phyloP scores from a whole-genome alignment of 129 eudicot genomes.

The Tanacetum coccineum region DNA sequence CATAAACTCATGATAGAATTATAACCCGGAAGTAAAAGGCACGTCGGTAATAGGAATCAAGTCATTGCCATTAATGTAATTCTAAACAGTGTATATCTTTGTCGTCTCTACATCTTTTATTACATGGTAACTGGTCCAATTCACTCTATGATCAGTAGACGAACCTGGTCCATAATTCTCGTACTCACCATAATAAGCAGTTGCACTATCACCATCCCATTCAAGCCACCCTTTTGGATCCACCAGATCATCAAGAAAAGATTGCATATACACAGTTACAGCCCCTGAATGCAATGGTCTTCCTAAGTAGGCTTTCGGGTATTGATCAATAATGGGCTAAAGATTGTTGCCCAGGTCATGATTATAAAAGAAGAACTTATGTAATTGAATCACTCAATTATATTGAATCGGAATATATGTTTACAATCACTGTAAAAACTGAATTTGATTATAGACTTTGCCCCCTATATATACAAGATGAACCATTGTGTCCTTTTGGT shows the following conservation, averaged over 20 bases:
- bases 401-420: too few relatives aligned
- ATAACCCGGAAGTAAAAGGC: slow-evolving; percentile 29
- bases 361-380: too few relatives aligned
- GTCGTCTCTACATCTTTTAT: slow-evolving; percentile 18
- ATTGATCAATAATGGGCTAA: slow-evolving; percentile 14
- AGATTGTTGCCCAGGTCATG: too few relatives aligned
- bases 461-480: too few relatives aligned
- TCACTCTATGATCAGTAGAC: slow-evolving; percentile 32
- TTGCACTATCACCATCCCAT: not conserved
- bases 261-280: slow-evolving; percentile 24
- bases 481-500: too few relatives aligned
- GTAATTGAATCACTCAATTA: too few relatives aligned
- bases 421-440: too few relatives aligned
- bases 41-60: slow-evolving; percentile 44
- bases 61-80: slow-evolving; percentile 21
- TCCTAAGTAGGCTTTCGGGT: slow-evolving; percentile 21
- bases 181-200: slow-evolving; percentile 41
- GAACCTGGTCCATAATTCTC: slow-evolving; percentile 42
- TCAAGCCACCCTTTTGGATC: slow-evolving; percentile 35
- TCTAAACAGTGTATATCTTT: slow-evolving; percentile 15
- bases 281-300: slow-evolving; percentile 24
- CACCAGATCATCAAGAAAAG: slow-evolving; percentile 26
- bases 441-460: too few relatives aligned
- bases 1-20: too few relatives aligned
- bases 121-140: slow-evolving; percentile 33